These are phyloP conservation scores for Tulasnella sp. DNA, from an alignment of 768 basidiomycete genomes.

Conservation along the genomic window DNA sequence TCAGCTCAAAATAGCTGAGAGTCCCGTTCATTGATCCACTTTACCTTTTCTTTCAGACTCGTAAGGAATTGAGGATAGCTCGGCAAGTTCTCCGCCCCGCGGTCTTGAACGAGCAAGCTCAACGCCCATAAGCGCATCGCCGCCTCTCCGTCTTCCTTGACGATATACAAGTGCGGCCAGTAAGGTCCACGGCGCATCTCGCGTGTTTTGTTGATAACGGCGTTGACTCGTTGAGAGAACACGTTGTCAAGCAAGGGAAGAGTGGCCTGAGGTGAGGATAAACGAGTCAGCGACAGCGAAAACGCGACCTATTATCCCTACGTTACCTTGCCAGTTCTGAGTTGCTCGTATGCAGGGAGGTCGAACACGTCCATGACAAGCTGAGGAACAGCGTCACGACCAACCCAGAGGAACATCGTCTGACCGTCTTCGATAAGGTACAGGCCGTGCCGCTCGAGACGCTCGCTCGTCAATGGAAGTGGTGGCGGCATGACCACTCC, in stretches of 20 bases:
- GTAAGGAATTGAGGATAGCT: slow-evolving; percentile 94
- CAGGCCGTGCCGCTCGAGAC: slow-evolving; percentile 88
- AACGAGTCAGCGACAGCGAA: background rate
- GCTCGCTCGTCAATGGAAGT: slow-evolving; percentile 87
- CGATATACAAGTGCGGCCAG: slow-evolving; percentile 87
- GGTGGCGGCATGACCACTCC: slow-evolving; percentile 84
- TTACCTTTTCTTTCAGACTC: slow-evolving; percentile 83
- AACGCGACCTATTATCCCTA: background rate
- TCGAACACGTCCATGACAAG: slow-evolving; percentile 91
- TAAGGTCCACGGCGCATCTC: slow-evolving; percentile 91
- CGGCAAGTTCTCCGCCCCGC: slow-evolving; percentile 76
- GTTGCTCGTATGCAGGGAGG: slow-evolving; percentile 74
- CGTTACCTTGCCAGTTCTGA: slow-evolving; percentile 86
- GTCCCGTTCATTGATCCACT: background rate
- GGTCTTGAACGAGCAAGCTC: slow-evolving; percentile 88
- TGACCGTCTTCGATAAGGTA: slow-evolving; percentile 97
- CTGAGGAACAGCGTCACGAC: slow-evolving; percentile 96
- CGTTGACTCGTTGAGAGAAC: slow-evolving; percentile 93
- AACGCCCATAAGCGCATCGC: slow-evolving; percentile 92
- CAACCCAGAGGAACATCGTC: slow-evolving; percentile 96
- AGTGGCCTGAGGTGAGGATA: slow-evolving; percentile 50
- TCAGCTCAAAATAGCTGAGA: background rate
- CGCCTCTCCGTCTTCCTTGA: slow-evolving; percentile 97
- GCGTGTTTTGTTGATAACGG: slow-evolving; percentile 86
- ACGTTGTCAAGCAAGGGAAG: slow-evolving; percentile 86